Percentiles rank a stretch among this genome's conserved stretches.
Conservation (phyloP, 2,329 filamentous ascomycete genomes). For the Apiospora kogelbergensis region DNA sequence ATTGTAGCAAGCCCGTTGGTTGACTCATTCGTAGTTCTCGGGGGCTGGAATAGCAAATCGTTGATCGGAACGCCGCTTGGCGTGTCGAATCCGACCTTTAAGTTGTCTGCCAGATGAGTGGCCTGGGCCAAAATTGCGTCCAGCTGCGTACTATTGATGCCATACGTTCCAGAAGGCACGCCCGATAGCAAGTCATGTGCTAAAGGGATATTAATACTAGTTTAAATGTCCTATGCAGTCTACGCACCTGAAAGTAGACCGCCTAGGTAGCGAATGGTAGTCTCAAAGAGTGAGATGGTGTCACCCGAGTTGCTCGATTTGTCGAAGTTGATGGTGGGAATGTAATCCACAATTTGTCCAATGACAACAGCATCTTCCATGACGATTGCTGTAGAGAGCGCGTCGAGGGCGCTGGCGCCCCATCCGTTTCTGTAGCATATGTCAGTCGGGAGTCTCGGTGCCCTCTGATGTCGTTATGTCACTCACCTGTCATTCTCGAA, state of each 20-base stretch:
- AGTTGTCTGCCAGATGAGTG: conserved; percentile 65
- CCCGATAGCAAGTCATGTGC: conserved; percentile 72
- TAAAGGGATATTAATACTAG: conserved; percentile 25
- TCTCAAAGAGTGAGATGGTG: conserved; percentile 78
- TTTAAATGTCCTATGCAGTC: background rate
- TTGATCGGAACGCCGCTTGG: conserved; percentile 74
- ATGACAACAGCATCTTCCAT: conserved; percentile 72
- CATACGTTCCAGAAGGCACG: conserved; percentile 52
- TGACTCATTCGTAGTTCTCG: conserved; percentile 45
- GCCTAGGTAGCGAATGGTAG: conserved; percentile 83
- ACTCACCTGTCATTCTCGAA: conserved; percentile 69
- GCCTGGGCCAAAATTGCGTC: conserved; percentile 64
- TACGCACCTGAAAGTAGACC: conserved; percentile 69
- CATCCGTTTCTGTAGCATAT: conserved; percentile 67
- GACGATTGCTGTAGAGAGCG: conserved; percentile 74
- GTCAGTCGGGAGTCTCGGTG: background rate
- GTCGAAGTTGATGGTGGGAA: conserved; percentile 71
- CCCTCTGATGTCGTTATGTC: background rate
- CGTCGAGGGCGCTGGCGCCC: conserved; percentile 82
- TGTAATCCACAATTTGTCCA: conserved; percentile 67
- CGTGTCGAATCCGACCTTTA: conserved; percentile 79
- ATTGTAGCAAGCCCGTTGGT: conserved; percentile 74
- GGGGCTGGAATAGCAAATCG: conserved; percentile 58
- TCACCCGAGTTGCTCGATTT: conserved; percentile 47
- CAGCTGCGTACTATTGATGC: conserved; percentile 45